Conservation (phyloP, 169 alveolate species). For the Plasmodium gaboni region DNA sequence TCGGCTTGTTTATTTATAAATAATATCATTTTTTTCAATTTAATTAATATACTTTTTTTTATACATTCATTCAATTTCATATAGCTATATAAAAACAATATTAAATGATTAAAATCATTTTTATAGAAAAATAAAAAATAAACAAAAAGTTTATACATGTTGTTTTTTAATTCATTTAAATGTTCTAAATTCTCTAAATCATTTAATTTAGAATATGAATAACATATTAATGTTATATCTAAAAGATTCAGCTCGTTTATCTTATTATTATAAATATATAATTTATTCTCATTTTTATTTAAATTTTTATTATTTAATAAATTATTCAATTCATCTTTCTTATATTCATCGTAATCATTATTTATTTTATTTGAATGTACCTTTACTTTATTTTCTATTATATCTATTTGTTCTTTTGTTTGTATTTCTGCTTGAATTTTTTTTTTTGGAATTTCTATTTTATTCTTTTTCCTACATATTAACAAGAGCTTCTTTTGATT, state of each 20-base stretch:
- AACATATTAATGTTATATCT: constrained; percentile 64
- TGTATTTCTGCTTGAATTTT: background rate
- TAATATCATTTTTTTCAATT: constrained; percentile 28
- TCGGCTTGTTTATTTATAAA: background rate
- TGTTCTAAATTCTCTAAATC: constrained; percentile 9
- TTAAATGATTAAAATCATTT: constrained; percentile 28
- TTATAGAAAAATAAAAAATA: constrained; percentile 50
- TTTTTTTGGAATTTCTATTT: background rate
- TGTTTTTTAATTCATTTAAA: constrained; percentile 34
- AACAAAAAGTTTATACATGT: constrained; percentile 49
- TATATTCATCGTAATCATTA: background rate
- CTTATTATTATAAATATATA: background rate
- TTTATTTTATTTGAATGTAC: background rate
- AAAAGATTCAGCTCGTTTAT: constrained; percentile 33
- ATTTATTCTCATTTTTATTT: background rate
- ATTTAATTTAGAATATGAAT: constrained; percentile 49
- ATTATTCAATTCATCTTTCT: constrained; percentile 1
- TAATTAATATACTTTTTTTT: constrained; percentile 24
- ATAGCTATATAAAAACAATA: constrained; percentile 53
- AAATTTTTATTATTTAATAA: background rate
- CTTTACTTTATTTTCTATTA: no score
- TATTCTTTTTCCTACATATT: constrained; percentile 4
- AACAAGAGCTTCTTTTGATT: constrained; percentile 21
- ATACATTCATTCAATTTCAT: constrained; percentile 28
- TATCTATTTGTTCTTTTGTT: no score